phyloP scores from a whole-genome alignment of 805 yeast genomes.

The Starmera dryadoides region DNA sequence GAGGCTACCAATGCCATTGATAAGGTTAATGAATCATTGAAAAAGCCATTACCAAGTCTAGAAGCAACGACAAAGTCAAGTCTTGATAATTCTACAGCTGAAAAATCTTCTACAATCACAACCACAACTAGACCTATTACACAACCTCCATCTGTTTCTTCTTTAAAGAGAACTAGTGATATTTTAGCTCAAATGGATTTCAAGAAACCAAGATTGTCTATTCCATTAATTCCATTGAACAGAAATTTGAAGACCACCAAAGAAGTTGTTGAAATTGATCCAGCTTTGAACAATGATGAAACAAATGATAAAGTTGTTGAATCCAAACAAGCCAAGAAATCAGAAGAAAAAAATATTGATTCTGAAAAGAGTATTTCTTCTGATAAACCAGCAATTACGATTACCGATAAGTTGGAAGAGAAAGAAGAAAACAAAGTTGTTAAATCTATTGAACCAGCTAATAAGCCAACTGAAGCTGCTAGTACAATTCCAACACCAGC shows the following conservation, averaged over 20 bases:
- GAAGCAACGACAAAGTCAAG: no score
- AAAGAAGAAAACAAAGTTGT: not conserved
- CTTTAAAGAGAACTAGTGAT: slow-evolving; percentile 16
- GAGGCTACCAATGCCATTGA: no score
- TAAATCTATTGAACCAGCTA: not conserved
- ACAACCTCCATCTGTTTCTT: not conserved
- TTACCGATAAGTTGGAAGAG: not conserved
- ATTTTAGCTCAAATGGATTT: slow-evolving; percentile 13
- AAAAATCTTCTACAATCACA: no score
- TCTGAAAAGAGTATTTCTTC: not conserved
- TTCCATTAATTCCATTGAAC: slow-evolving; percentile 16
- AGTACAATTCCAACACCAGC: not conserved
- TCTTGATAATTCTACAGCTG: no score
- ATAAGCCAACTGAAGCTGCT: not conserved
- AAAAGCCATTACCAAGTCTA: no score
- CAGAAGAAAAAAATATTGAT: not conserved
- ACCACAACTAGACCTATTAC: no score
- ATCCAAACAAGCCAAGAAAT: no score
- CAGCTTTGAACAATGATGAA: not conserved
- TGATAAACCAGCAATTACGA: not conserved
- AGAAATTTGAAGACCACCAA: slow-evolving; percentile 2
- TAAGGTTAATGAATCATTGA: no score
- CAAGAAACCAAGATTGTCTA: slow-evolving; percentile 15
- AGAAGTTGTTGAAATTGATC: not conserved
- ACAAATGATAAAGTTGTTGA: not conserved